phyloP scores from a whole-genome alignment of 805 yeast species.

The Yarrowia bubula region DNA sequence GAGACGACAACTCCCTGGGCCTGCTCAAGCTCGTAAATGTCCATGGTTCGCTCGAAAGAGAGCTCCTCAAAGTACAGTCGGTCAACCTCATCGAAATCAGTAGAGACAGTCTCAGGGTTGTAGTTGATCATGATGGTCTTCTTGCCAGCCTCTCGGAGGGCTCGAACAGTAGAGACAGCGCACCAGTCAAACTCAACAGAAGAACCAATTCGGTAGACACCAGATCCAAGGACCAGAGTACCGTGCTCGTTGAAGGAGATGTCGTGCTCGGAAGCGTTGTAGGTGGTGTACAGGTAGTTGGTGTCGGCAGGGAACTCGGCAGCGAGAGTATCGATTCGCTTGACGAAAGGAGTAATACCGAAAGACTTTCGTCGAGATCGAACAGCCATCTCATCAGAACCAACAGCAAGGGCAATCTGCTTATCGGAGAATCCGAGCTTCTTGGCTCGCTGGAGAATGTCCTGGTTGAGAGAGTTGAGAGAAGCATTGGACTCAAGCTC shows the following conservation, averaged over 20 bases:
- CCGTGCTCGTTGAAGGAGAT: conserved; percentile 85
- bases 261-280: conserved; percentile 85
- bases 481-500: conserved; percentile 67
- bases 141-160: conserved; percentile 81
- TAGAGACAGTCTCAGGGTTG: conserved; percentile 97
- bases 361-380: conserved; percentile 76
- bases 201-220: conserved; percentile 97
- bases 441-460: conserved; percentile 74
- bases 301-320: conserved; percentile 99
- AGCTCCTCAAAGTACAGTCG: conserved; percentile 94
- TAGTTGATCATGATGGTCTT: conserved; percentile 95
- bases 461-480: conserved; percentile 60
- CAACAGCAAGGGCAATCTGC: conserved; percentile 80
- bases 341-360: conserved; percentile 87
- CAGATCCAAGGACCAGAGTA: conserved; percentile 94
- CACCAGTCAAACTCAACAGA: conserved; percentile 99
- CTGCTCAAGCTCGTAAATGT: conserved; percentile 88
- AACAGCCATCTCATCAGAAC: conserved; percentile 72
- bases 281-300: conserved; percentile 92
- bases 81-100: conserved; percentile 98
- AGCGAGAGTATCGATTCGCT: conserved; percentile 94
- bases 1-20: conserved; percentile 91
- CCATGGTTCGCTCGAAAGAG: conserved; percentile 93
- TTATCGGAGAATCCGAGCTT: conserved; percentile 93
- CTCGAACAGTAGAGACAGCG: conserved; percentile 95